These are phyloP conservation scores for Cenchrus purpureus DNA, from an alignment of 176 grass and related monocot species.

Conservation along the genomic window DNA sequence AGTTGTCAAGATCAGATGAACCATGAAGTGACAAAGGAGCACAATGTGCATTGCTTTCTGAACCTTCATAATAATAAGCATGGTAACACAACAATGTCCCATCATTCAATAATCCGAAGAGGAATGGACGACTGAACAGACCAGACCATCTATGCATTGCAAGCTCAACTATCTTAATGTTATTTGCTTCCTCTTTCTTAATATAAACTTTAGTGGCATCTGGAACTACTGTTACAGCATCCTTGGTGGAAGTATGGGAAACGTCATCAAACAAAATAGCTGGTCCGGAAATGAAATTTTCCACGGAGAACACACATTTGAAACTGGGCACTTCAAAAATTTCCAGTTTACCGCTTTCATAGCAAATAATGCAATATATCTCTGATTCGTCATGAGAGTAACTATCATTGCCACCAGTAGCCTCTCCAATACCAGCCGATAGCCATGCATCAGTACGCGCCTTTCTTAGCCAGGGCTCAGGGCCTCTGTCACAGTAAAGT, in stretches of 20 bases:
- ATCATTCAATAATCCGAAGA: constrained; percentile 88
- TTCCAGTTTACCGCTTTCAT: constrained; percentile 89
- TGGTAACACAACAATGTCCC: constrained; percentile 91
- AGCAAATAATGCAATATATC: constrained; percentile 87
- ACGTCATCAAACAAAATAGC: constrained; percentile 64
- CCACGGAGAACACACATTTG: constrained; percentile 74
- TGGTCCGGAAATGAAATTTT: constrained; percentile 75
- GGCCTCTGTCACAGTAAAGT: constrained; percentile 88
- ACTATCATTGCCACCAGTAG: constrained; percentile 64
- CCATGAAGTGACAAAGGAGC: constrained; percentile 44
- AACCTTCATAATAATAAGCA: constrained; percentile 71
- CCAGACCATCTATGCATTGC: constrained; percentile 93
- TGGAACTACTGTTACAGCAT: constrained; percentile 17
- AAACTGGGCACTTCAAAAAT: constrained; percentile 88
- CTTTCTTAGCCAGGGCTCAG: constrained; percentile 79
- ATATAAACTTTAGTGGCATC: constrained; percentile 46
- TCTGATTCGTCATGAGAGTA: constrained; percentile 70
- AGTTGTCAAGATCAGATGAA: constrained; percentile 47
- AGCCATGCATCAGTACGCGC: constrained; percentile 89
- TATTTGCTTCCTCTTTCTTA: constrained; percentile 66
- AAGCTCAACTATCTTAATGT: constrained; percentile 76
- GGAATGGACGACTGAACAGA: constrained; percentile 77
- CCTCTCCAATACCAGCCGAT: constrained; percentile 67
- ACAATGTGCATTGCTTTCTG: constrained; percentile 46
- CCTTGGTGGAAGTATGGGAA: constrained; percentile 23